Conservation (phyloP, 345 rosid genomes). For the Cardiospermum halicacabum region DNA sequence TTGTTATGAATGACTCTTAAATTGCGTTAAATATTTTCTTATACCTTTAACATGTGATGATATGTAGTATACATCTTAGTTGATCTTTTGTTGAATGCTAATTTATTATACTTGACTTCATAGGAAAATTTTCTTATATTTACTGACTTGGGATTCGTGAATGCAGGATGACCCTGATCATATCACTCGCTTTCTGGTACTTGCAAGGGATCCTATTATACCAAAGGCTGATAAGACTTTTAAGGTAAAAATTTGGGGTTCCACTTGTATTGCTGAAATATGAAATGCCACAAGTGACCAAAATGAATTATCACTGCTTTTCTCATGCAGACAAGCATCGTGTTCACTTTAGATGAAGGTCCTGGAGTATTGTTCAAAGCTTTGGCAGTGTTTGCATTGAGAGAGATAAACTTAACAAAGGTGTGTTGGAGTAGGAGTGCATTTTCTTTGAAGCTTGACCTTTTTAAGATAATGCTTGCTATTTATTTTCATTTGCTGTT, state of each 20-base stretch:
- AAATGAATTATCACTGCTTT: not conserved
- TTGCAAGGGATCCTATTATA: constrained; percentile 57
- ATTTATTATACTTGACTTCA: not conserved
- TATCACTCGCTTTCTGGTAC: constrained; percentile 45
- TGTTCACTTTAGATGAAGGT: constrained; percentile 50
- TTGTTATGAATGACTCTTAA: not conserved
- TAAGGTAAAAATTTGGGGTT: constrained; percentile 21
- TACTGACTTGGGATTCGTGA: constrained; percentile 4
- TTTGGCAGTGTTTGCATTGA: constrained; percentile 49
- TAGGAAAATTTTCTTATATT: constrained; percentile 8
- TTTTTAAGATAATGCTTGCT: not conserved
- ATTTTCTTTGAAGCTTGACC: not conserved
- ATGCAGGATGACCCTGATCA: constrained; percentile 33
- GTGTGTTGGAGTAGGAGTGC: constrained; percentile 17
- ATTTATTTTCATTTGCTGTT: not conserved
- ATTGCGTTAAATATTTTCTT: not conserved
- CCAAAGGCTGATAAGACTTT: constrained; percentile 36
- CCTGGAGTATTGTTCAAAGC: constrained; percentile 55
- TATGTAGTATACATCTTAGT: not conserved
- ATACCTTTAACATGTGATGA: not conserved
- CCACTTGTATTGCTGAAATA: not conserved
- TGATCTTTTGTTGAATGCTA: not conserved
- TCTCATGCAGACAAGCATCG: constrained; percentile 42
- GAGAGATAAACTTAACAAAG: constrained; percentile 47
- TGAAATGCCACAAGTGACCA: not conserved